phyloP scores from a whole-genome alignment of 148 eudicot genomes.

The Chenopodium quinoa region DNA sequence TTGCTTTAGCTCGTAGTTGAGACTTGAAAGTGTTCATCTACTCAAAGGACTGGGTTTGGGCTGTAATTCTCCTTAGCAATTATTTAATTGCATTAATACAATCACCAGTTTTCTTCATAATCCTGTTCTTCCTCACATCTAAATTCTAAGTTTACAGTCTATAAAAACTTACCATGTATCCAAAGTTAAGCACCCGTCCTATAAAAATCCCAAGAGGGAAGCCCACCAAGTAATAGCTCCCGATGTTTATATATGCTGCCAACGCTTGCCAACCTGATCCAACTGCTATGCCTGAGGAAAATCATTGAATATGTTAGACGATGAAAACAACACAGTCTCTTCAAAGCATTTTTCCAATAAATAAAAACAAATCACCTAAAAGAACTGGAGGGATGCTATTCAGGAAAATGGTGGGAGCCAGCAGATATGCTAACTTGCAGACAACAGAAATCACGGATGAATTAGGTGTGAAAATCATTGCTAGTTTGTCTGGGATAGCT shows the following conservation, averaged over 20 bases:
- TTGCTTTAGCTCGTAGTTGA: no score
- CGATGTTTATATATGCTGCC: conserved; percentile 46
- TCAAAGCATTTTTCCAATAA: neutral
- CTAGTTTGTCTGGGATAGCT: conserved; percentile 30
- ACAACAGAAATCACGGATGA: conserved; percentile 25
- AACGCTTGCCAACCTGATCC: conserved; percentile 67
- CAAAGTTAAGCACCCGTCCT: conserved; percentile 29
- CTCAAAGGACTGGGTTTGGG: no score
- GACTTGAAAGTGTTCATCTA: no score
- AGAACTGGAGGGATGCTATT: conserved; percentile 38
- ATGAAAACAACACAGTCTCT: neutral
- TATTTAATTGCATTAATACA: no score
- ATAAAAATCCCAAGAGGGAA: conserved; percentile 35
- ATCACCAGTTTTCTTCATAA: no score
- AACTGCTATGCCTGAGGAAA: conserved; percentile 42
- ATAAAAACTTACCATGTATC: conserved; percentile 28
- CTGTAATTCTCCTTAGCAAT: no score
- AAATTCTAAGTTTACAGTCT: no score
- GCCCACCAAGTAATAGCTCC: conserved; percentile 37
- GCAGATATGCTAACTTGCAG: conserved; percentile 23
- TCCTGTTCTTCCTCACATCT: no score
- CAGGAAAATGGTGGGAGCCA: conserved; percentile 28
- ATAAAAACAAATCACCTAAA: conserved; percentile 25
- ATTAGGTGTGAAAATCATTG: conserved; percentile 35
- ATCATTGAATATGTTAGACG: neutral